Base-by-base conservation (phyloP, 768 basidiomycete species). In the Leccinum longicurvipes region DNA sequence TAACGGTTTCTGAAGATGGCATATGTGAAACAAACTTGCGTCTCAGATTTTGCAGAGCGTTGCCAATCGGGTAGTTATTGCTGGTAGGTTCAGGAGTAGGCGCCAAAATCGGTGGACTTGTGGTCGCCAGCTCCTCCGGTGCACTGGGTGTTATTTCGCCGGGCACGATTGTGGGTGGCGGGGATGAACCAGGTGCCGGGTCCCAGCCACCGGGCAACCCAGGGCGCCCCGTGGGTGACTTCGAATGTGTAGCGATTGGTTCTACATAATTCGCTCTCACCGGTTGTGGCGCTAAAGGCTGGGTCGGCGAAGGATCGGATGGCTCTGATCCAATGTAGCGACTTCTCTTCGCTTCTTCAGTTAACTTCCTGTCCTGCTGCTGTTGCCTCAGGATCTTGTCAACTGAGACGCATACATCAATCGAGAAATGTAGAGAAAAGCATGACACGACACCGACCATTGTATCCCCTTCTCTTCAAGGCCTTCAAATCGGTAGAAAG, bases 311-410 rank as follows among this genome's bases (percentile, higher is more conserved):
- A 21, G 54, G 34, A 17, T 54, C 49, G 24, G 60, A 47, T 14
- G 25, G 50, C 24, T 70, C 59, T 4, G 57, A 49, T 45, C 67
- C 64, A 3, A 67, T 63, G 39, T 60, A 65, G 3, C 62, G 68
- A 27, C 61, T 66, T 46, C 48, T 57, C 47, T 57, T 73, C 14
- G 73, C 75, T 53, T 78, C 77, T 63, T 86, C 81, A 0, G 81
- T 77, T 17, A 81, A 78, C 54, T 81, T 74, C 19, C 79, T 74
- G 45, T 91, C 85, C 14, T 84, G 85, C 64, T 82, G 81, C 64
- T 96, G 91, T 60, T 91, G 88, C 55, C 86, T 85, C 54, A 98
- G 74, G 56, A 98, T 96, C 31, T 94, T 82, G 65, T 97, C 95
- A 51, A 98, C 95, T 92, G 27, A 23, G 27, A 50, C 11, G 5